Base-by-base conservation (phyloP, 768 basidiomycete genomes). In the Serendipita sp. region DNA sequence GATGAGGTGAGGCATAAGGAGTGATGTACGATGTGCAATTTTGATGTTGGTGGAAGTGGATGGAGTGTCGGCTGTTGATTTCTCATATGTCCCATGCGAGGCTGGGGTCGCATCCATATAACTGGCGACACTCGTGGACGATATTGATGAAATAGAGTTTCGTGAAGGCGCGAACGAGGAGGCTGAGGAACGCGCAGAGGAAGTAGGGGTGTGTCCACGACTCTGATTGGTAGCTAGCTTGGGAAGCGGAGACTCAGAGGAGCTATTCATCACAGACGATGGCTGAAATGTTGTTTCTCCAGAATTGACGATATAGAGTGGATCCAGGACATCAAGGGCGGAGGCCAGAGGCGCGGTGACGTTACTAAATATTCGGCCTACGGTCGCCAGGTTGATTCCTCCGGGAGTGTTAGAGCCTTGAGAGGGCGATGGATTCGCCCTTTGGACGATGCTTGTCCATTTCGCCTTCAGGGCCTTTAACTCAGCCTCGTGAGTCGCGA, bases 361-460 rank as follows among this genome's bases (percentile, higher is more conserved):
- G 30, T 60, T 60, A 30, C 56, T 60, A 35, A 60, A 60, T 60
- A 60, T 4, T 38, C 56, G 18, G 4, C 56, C 56, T 10, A 60
- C 34, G 8, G 30, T 35, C 0, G 74, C 74, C 67, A 78, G 80
- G 69, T 72, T 89, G 68, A 78, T 76, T 68, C 74, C 75, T 62
- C 70, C 90, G 41, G 86, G 88, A 73, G 67, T 88, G 10, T 8
- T n/a, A 7, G 18, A 8, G 18, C 18, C 32, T 11, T 34, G 56
- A n/a, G 56, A 60, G 32, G 56, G 8, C 10, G 8, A 11, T 10
- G 56, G 56, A n/a, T 4, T 32, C 8, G 56, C 36, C 34, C 35
- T 28, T 60, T 60, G 56, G 48, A 91, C 82, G 65, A 91, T 88
- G 36, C 83, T 81, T 72, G 86, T 88, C 90, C 90, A 92, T 73